These are phyloP conservation scores for Thermothielavioides terrestris DNA, from an alignment of 495 filamentous ascomycete genomes.

Conservation along the genomic window DNA sequence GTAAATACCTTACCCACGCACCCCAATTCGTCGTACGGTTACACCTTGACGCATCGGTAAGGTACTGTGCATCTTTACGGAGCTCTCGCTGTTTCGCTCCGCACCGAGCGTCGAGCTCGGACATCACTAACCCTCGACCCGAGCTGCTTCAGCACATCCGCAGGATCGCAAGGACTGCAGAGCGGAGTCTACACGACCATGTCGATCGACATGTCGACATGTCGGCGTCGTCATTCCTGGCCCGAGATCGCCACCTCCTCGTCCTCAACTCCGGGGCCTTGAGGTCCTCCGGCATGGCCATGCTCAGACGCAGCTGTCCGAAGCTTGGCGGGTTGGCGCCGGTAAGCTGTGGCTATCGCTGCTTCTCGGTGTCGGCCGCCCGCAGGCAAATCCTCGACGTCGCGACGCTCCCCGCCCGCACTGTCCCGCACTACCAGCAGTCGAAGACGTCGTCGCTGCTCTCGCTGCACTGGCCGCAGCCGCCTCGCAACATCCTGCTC, in stretches of 20 bases:
- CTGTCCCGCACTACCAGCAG: slow-evolving; percentile 43
- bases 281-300: slow-evolving; percentile 6
- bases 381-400: slow-evolving; percentile 42
- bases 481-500: slow-evolving; percentile 81
- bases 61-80: too few species aligned
- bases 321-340: neutral
- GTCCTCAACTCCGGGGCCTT: slow-evolving; percentile 1
- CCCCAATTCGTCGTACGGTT: too few species aligned
- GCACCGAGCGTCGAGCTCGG: neutral
- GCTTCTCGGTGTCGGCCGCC: slow-evolving; percentile 38
- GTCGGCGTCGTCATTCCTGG: slow-evolving; percentile 15
- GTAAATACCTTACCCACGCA: too few species aligned
- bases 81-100: too few species aligned
- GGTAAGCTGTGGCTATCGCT: slow-evolving; percentile 15
- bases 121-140: neutral
- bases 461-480: slow-evolving; percentile 76
- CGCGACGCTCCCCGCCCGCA: slow-evolving; percentile 44
- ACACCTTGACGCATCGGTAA: too few species aligned
- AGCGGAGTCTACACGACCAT: neutral
- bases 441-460: slow-evolving; percentile 52
- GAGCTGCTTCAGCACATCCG: too few species aligned
- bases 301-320: neutral
- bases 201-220: slow-evolving; percentile 21
- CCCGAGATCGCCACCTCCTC: slow-evolving; percentile 14
- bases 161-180: too few species aligned